Base-by-base conservation (phyloP, 75 land plant species). In the Adiantum capillusveneris region DNA sequence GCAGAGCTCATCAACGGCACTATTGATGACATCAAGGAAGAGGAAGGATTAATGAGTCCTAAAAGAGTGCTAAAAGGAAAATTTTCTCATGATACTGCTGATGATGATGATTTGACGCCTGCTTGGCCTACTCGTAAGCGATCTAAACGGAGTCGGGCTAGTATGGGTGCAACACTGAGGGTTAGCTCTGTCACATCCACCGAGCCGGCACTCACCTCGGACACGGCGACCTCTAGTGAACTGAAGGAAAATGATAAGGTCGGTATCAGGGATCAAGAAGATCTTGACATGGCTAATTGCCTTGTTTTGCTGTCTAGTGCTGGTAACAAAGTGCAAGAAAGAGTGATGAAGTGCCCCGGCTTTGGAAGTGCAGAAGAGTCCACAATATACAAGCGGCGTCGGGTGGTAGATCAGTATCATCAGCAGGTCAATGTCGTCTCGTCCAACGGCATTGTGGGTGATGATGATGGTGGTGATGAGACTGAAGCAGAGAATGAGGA, bases 261-360 rank as follows among this genome's bases (percentile, higher is more conserved):
- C 6, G 56, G 3, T 13, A 16, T 9, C 26, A 25, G 30, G 19
- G 29, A n/a, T 24, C 24, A 53, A 27, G 67, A 65, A 28, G 67
- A 54, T 18, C 25, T 27, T 5, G 67, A 65, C 59, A 64, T 69
- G 67, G 72, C 67, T 1, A 63, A 52, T 31, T 69, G 72, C 59
- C 41, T 69, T 53, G 72, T 69, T 1, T 25, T 69, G 69, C 69
- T 69, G 1, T 59, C 72, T 6, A n/a, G 59, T 64, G 56, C 70
- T 21, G 50, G 17, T 34, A n/a, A n/a, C n/a, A n/a, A n/a, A n/a
- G n/a, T n/a, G n/a, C n/a, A n/a, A n/a, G n/a, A n/a, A n/a, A n/a
- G n/a, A n/a, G n/a, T n/a, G n/a, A n/a, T n/a, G n/a, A n/a, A n/a
- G n/a, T n/a, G n/a, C n/a, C n/a, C n/a, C n/a, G 37, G 37, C 37